Percentiles rank a stretch among this genome's conserved stretches.
Conservation (phyloP, 768 basidiomycete genomes). For the Mycena capillaripes region DNA sequence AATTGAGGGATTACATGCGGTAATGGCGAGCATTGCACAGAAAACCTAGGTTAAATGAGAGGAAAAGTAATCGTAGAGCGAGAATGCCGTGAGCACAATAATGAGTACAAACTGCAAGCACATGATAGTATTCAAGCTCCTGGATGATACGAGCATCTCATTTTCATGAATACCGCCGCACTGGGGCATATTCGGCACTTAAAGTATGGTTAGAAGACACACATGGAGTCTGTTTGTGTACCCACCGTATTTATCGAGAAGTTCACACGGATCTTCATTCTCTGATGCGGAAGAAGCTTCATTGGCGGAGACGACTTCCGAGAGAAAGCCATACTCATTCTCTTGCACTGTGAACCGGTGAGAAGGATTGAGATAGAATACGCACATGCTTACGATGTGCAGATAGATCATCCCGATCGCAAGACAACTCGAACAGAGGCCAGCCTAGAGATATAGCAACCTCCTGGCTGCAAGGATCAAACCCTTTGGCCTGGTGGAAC, state of each 20-base stretch:
- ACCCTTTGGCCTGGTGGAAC: conserved; percentile 8
- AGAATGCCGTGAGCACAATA: background rate
- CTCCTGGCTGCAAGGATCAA: conserved; percentile 4
- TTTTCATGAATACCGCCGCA: background rate
- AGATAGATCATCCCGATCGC: background rate
- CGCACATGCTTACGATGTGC: background rate
- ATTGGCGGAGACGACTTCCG: too few relatives aligned
- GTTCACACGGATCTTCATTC: background rate
- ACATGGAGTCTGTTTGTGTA: background rate
- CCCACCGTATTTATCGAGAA: background rate
- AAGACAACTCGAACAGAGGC: background rate
- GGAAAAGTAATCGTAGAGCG: background rate
- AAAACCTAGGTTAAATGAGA: too few relatives aligned
- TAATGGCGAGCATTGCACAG: background rate
- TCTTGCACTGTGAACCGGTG: background rate
- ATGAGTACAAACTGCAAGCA: background rate
- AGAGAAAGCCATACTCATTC: background rate
- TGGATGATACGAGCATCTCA: background rate
- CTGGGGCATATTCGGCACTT: background rate
- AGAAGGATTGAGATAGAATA: background rate
- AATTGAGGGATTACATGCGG: background rate
- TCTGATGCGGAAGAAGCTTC: too few relatives aligned
- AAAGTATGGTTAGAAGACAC: background rate
- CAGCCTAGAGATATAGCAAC: background rate
- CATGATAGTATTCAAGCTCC: background rate